Evolutionary conservation across 2,329 filamentous ascomycete genomes (phyloP).

Genomic region (Penicillium concentricum): DNA sequence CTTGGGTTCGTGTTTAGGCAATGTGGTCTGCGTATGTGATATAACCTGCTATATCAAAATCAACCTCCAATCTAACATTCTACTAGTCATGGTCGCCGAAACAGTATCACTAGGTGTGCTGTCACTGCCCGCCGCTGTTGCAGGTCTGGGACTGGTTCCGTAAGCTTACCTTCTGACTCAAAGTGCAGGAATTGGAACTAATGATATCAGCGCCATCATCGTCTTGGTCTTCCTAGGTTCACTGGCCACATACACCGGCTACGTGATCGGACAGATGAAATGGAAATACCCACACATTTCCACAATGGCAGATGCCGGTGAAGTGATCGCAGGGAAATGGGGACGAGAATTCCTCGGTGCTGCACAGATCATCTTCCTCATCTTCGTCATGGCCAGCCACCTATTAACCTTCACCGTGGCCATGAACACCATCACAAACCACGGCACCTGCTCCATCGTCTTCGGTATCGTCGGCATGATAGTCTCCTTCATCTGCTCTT

Average conservation of each 20-base stretch:
- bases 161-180: constrained; percentile 21
- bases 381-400: constrained; percentile 72
- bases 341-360: constrained; percentile 63
- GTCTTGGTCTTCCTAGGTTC: constrained; percentile 54
- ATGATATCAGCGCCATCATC: constrained; percentile 47
- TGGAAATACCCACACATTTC: constrained; percentile 57
- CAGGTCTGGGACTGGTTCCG: constrained; percentile 54
- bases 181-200: background rate
- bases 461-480: constrained; percentile 61
- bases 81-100: constrained; percentile 57
- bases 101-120: constrained; percentile 59
- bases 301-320: constrained; percentile 67
- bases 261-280: constrained; percentile 61
- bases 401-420: constrained; percentile 68
- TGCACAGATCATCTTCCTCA: constrained; percentile 62
- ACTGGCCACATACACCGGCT: constrained; percentile 61
- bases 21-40: constrained; percentile 39
- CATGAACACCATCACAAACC: constrained; percentile 62
- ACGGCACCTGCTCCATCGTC: constrained; percentile 63
- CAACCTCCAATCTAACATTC: background rate
- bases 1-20: constrained; percentile 35
- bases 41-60: background rate
- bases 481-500: constrained; percentile 58
- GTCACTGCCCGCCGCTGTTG: constrained; percentile 54
- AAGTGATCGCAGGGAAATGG: constrained; percentile 59